Conservation (phyloP, 169 alveolate species). For the Eimeria maxima region DNA sequence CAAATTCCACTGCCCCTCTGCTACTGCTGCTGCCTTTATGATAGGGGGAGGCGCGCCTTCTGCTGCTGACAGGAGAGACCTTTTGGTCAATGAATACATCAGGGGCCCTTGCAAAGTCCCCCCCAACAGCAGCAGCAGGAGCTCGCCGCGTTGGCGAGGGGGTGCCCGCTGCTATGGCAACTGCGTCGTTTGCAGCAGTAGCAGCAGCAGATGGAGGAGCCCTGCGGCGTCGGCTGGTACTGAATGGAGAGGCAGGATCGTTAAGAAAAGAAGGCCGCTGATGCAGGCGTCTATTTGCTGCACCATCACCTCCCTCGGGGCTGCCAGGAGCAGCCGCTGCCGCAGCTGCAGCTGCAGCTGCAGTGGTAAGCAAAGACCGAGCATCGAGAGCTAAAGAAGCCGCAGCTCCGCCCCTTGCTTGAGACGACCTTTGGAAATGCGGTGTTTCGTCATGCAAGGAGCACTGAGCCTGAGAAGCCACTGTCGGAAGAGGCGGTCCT, state of each 20-base stretch:
- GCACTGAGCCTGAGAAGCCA: neutral
- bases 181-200: slow-evolving; percentile 29
- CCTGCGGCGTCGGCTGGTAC: slow-evolving; percentile 66
- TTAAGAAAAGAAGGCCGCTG: slow-evolving; percentile 67
- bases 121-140: slow-evolving; percentile 13
- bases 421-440: neutral
- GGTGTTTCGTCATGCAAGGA: neutral
- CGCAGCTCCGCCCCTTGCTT: neutral
- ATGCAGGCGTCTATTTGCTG: slow-evolving; percentile 38
- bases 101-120: neutral
- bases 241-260: slow-evolving; percentile 57
- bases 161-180: slow-evolving; percentile 63
- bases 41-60: slow-evolving; percentile 71
- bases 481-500: neutral
- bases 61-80: slow-evolving; percentile 72
- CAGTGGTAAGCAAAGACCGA: slow-evolving; percentile 65
- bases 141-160: slow-evolving; percentile 56
- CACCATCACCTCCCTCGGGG: slow-evolving; percentile 44
- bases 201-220: slow-evolving; percentile 53
- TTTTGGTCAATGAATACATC: slow-evolving; percentile 41
- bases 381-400: slow-evolving; percentile 47
- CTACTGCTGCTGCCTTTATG: slow-evolving; percentile 48
- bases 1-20: neutral
- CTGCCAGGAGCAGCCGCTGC: slow-evolving; percentile 61
- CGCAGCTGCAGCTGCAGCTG: slow-evolving; percentile 73